These are phyloP conservation scores for Lodderomyces metapsilosis DNA, from an alignment of 1,139 yeast species.

Conservation along the genomic window DNA sequence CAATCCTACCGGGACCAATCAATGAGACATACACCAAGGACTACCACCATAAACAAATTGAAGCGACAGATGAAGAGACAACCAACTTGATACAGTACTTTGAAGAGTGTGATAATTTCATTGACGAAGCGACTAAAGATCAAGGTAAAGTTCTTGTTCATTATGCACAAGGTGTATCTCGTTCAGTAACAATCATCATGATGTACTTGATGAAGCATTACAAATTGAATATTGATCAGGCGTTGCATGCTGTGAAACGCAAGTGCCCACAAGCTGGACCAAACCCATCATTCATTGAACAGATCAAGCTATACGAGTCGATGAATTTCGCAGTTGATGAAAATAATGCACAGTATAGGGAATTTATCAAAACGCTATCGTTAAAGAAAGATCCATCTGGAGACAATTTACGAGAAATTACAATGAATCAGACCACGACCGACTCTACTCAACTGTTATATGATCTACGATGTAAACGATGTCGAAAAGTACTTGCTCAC, in stretches of 20 bases:
- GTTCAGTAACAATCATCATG: slow-evolving; percentile 70
- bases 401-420: slow-evolving; percentile 17
- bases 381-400: slow-evolving; percentile 32
- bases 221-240: slow-evolving; percentile 55
- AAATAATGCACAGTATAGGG: slow-evolving; percentile 23
- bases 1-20: slow-evolving; percentile 64
- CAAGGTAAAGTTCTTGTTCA: slow-evolving; percentile 54
- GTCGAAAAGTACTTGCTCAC: slow-evolving; percentile 58
- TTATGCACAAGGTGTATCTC: slow-evolving; percentile 86
- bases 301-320: slow-evolving; percentile 56
- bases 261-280: slow-evolving; percentile 63
- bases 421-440: slow-evolving; percentile 8
- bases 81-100: slow-evolving; percentile 66
- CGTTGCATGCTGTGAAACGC: slow-evolving; percentile 69
- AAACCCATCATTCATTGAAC: slow-evolving; percentile 75
- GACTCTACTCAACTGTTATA: slow-evolving; percentile 8
- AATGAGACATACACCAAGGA: slow-evolving; percentile 48
- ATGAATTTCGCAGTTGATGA: slow-evolving; percentile 30
- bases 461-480: slow-evolving; percentile 65
- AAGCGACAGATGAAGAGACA: slow-evolving; percentile 64
- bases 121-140: slow-evolving; percentile 45
- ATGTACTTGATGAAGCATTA: slow-evolving; percentile 81
- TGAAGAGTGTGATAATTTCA: slow-evolving; percentile 60
- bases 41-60: slow-evolving; percentile 61
- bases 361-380: slow-evolving; percentile 25